phyloP scores from a whole-genome alignment of 805 yeast genomes.

The Dipodascus albidus region DNA sequence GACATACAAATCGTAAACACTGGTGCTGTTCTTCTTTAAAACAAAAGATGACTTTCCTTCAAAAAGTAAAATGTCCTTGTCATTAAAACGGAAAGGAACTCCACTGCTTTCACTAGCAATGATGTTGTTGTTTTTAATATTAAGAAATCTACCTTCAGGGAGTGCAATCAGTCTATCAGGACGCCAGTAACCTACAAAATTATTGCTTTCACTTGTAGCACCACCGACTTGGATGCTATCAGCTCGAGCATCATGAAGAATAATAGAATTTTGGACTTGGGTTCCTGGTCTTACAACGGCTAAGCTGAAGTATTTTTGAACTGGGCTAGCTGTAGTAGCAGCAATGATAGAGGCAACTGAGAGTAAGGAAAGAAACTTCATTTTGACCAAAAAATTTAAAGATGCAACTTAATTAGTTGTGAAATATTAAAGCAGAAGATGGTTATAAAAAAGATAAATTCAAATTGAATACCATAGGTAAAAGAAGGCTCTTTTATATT shows the following conservation, averaged over 20 bases:
- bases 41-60: neutral
- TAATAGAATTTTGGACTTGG: neutral
- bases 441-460: neutral
- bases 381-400: neutral
- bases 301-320: neutral
- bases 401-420: neutral
- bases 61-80: neutral
- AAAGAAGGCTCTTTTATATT: neutral
- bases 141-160: neutral
- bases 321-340: neutral
- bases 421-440: neutral
- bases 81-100: neutral
- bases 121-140: neutral
- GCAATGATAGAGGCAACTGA: neutral
- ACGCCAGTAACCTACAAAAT: neutral
- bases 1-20: neutral
- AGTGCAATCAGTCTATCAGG: constrained; percentile 1
- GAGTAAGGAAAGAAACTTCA: neutral
- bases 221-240: neutral
- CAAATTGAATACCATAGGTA: neutral
- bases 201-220: neutral
- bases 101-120: neutral
- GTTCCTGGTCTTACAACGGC: neutral
- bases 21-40: neutral
- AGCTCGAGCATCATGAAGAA: neutral